Evolutionary conservation across 2,329 filamentous ascomycete species (phyloP).

Genomic region (Trichoderma sp.): DNA sequence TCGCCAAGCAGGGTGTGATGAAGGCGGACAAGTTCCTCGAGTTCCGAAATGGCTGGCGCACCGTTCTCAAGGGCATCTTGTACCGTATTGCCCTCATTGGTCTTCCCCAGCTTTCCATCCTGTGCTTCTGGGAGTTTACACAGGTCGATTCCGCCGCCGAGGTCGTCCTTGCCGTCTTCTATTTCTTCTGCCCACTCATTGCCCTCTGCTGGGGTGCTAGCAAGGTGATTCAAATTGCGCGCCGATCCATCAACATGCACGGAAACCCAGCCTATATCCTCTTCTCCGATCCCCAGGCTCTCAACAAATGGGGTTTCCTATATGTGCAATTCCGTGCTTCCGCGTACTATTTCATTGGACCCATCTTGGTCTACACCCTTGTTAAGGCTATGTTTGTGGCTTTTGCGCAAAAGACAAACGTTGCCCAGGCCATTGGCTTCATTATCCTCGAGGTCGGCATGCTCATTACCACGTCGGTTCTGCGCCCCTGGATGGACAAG

Average conservation of each 20-base stretch:
- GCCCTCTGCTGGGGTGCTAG: slow-evolving; percentile 82
- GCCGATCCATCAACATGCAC: slow-evolving; percentile 85
- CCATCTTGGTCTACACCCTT: slow-evolving; percentile 73
- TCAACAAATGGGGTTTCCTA: slow-evolving; percentile 98
- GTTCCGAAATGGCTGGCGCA: slow-evolving; percentile 92
- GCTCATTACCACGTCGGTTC: slow-evolving; percentile 72
- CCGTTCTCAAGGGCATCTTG: slow-evolving; percentile 88
- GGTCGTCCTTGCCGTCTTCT: slow-evolving; percentile 83
- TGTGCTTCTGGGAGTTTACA: slow-evolving; percentile 93
- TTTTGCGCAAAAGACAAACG: slow-evolving; percentile 59
- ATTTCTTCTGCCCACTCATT: slow-evolving; percentile 74
- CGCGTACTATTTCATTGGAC: slow-evolving; percentile 92
- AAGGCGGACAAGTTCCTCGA: slow-evolving; percentile 84
- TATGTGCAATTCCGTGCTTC: slow-evolving; percentile 96
- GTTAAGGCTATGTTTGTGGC: slow-evolving; percentile 88
- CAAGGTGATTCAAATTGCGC: slow-evolving; percentile 87
- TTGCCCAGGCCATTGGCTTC: slow-evolving; percentile 79
- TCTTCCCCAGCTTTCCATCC: slow-evolving; percentile 84
- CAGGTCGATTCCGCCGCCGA: slow-evolving; percentile 80
- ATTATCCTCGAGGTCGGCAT: slow-evolving; percentile 78
- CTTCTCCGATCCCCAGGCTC: slow-evolving; percentile 84
- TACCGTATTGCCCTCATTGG: slow-evolving; percentile 89
- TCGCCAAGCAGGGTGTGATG: slow-evolving; percentile 73
- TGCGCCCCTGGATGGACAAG: slow-evolving; percentile 98
- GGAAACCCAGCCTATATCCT: slow-evolving; percentile 96